A percentile compares a stretch with the other conserved stretches of the same genome.
Evolutionary conservation across 2,329 filamentous ascomycete species (phyloP).

Genomic region (Ploettnerulaceae sp.): DNA sequence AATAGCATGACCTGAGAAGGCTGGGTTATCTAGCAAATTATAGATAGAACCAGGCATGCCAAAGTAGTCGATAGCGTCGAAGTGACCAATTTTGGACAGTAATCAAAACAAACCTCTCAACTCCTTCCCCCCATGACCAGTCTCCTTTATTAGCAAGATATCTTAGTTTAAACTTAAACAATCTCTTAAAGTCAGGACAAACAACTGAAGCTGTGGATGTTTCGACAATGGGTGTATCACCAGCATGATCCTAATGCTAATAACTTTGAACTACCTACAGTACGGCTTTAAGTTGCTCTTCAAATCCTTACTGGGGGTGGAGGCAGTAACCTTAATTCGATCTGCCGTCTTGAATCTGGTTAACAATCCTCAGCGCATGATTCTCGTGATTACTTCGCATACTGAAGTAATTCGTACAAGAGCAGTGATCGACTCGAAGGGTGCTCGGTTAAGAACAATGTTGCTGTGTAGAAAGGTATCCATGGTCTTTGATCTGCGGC

Average conservation of each 20-base stretch:
- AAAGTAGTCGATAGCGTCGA: constrained; percentile 48
- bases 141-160: constrained; percentile 39
- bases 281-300: constrained; percentile 9
- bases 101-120: constrained; percentile 20
- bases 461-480: constrained; percentile 38
- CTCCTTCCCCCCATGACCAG: constrained; percentile 34
- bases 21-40: constrained; percentile 42
- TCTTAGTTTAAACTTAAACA: constrained; percentile 42
- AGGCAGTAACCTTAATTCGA: constrained; percentile 27
- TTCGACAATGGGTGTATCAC: constrained; percentile 45
- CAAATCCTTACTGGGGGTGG: neutral
- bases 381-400: constrained; percentile 41
- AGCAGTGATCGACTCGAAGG: constrained; percentile 30
- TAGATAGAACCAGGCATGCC: constrained; percentile 50
- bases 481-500: constrained; percentile 35
- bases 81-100: constrained; percentile 38
- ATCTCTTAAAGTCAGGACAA: constrained; percentile 48
- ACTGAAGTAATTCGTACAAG: constrained; percentile 39
- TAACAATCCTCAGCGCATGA: constrained; percentile 31
- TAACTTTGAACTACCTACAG: constrained; percentile 40
- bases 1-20: constrained; percentile 38
- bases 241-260: constrained; percentile 49
- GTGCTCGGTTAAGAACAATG: constrained; percentile 46
- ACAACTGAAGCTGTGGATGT: constrained; percentile 43
- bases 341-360: constrained; percentile 32